A percentile compares a stretch with the other conserved stretches of the same genome.
Evolutionary conservation across 331 rosid species (phyloP).

Genomic region (Phaseolus coccineus): DNA sequence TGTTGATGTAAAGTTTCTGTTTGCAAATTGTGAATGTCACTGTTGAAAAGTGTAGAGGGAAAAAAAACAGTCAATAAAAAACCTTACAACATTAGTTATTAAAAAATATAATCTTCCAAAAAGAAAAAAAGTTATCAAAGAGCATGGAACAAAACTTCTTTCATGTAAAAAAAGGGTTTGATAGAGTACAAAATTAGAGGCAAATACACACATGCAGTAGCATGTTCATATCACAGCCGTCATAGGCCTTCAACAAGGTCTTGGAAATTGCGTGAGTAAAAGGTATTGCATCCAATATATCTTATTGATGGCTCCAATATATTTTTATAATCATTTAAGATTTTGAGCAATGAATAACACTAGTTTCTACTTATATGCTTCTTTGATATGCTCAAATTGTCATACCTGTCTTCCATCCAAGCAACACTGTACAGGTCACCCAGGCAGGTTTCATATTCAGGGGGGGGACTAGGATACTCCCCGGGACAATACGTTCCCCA

Average conservation of each 20-base stretch:
- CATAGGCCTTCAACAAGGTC: constrained; percentile 2
- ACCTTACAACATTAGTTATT: constrained; percentile 19
- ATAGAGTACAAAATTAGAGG: constrained; percentile 26
- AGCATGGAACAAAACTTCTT: constrained; percentile 10
- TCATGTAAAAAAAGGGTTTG: not conserved
- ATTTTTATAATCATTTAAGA: constrained; percentile 17
- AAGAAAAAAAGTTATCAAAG: not conserved
- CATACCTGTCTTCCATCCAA: constrained; percentile 99
- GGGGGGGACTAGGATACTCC: constrained; percentile 86
- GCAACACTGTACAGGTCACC: constrained; percentile 98
- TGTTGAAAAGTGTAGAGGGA: constrained; percentile 53
- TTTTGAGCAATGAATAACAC: constrained; percentile 18
- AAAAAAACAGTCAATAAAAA: constrained; percentile 32
- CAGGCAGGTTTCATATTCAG: constrained; percentile 90
- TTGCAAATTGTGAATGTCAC: constrained; percentile 87
- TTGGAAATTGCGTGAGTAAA: not conserved
- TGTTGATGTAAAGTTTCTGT: constrained; percentile 89
- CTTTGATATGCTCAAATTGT: not conserved
- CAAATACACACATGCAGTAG: constrained; percentile 13
- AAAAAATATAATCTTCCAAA: constrained; percentile 9
- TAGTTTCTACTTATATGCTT: constrained; percentile 36
- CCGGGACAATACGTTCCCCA: constrained; percentile 99
- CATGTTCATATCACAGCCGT: constrained; percentile 23
- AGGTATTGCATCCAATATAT: constrained; percentile 11
- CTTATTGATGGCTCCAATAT: constrained; percentile 13